Conservation (phyloP, 1,139 yeast species). For the Scheffersomyces parashehatae region DNA sequence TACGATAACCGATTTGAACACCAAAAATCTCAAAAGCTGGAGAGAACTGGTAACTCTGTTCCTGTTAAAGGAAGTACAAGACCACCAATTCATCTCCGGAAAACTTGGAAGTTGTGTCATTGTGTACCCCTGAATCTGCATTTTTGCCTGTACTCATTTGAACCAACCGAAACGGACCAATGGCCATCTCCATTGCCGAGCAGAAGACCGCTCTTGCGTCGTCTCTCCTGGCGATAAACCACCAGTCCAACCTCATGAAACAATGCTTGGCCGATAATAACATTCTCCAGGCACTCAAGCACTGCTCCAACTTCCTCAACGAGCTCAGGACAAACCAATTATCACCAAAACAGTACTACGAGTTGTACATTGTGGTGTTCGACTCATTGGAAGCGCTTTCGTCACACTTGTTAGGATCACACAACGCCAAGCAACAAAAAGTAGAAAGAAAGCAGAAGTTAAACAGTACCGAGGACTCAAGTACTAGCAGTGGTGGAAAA, state of each 20-base stretch:
- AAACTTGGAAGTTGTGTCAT: no score
- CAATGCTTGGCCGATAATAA: slow-evolving; percentile 70
- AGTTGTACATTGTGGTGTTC: slow-evolving; percentile 79
- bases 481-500: background rate
- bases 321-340: slow-evolving; percentile 77
- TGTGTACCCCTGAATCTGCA: no score
- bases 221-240: slow-evolving; percentile 59
- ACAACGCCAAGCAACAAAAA: slow-evolving; percentile 42
- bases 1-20: no score
- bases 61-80: no score
- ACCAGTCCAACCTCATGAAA: slow-evolving; percentile 76
- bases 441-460: slow-evolving; percentile 7
- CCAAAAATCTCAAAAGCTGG: no score
- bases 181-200: slow-evolving; percentile 8
- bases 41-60: no score
- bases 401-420: slow-evolving; percentile 63
- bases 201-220: slow-evolving; percentile 40
- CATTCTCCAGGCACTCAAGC: slow-evolving; percentile 85
- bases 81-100: no score
- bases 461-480: background rate
- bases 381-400: slow-evolving; percentile 79
- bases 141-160: no score
- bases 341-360: slow-evolving; percentile 92
- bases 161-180: background rate
- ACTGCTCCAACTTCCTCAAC: slow-evolving; percentile 78